Percentiles rank a stretch among this genome's conserved stretches.
These are phyloP conservation scores for Zoysia japonica DNA, from an alignment of 176 grass and related monocot genomes.

Conservation along the genomic window DNA sequence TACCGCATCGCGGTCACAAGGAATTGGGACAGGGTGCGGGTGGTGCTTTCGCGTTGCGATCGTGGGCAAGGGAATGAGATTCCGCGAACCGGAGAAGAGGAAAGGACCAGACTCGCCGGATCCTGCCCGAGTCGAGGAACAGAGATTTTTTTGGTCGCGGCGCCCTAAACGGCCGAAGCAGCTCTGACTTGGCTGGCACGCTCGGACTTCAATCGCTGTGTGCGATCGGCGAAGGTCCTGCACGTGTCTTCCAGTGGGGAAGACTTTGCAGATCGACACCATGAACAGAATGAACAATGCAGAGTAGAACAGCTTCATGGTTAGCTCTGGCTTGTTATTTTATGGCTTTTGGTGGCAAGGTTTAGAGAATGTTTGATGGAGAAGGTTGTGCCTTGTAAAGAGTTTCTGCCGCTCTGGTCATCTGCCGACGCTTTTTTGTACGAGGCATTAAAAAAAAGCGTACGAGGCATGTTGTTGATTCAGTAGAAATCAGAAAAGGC, in stretches of 20 bases:
- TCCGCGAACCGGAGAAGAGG: not conserved
- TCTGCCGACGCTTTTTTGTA: no score
- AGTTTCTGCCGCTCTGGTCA: no score
- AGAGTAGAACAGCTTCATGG: slow-evolving; percentile 28
- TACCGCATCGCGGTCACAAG: not conserved
- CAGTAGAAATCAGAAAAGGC: no score
- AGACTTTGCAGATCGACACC: not conserved
- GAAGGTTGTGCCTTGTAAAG: not conserved
- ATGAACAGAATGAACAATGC: slow-evolving; percentile 19
- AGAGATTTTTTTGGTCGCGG: not conserved
- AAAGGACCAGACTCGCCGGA: not conserved
- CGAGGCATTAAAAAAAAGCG: no score
- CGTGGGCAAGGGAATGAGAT: not conserved
- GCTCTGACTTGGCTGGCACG: no score
- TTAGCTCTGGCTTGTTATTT: not conserved
- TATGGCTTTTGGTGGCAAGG: not conserved
- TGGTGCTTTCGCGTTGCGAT: not conserved
- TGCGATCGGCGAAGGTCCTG: slow-evolving; percentile 35
- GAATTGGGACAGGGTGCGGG: not conserved
- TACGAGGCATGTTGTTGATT: no score
- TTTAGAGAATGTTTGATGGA: not conserved
- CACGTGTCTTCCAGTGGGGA: slow-evolving; percentile 52
- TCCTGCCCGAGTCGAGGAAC: not conserved
- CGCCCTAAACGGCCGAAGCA: no score
- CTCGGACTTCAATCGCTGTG: no score